These are phyloP conservation scores for Panaeolus papilionaceus DNA, from an alignment of 768 basidiomycete species.

Conservation along the genomic window DNA sequence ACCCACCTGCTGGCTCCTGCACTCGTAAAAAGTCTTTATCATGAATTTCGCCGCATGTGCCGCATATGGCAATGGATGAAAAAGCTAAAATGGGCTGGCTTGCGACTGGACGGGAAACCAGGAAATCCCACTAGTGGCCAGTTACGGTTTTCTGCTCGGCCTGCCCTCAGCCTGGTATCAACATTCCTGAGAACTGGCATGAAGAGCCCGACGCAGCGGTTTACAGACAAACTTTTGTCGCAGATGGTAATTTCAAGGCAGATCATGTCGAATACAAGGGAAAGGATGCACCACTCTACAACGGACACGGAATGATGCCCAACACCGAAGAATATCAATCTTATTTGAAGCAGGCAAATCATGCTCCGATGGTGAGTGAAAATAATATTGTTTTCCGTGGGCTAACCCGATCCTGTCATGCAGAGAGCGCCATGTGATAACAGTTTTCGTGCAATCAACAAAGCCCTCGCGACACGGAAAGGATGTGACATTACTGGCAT, in stretches of 20 bases:
- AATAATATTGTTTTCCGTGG: neutral
- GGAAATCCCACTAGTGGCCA: no score
- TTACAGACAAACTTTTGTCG: no score
- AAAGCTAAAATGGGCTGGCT: no score
- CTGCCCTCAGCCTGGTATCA: no score
- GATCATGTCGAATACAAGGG: slow-evolving; percentile 17
- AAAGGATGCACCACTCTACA: slow-evolving; percentile 25
- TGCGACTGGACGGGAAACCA: no score
- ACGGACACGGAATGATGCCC: slow-evolving; percentile 27
- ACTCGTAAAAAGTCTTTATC: no score
- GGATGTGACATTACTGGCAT: slow-evolving; percentile 17
- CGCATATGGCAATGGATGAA: no score
- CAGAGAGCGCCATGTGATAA: slow-evolving; percentile 18
- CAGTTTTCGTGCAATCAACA: slow-evolving; percentile 13
- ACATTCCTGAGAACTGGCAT: no score
- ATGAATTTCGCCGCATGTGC: no score
- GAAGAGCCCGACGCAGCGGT: no score
- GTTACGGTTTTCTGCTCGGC: no score
- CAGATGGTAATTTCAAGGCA: slow-evolving; percentile 31
- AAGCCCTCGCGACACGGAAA: slow-evolving; percentile 6
- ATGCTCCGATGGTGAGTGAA: slow-evolving; percentile 21
- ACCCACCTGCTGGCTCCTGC: no score
- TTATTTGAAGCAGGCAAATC: slow-evolving; percentile 15
- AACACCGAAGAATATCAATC: slow-evolving; percentile 11
- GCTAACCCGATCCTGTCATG: neutral